Percentiles rank a stretch among this genome's conserved stretches.
These are phyloP conservation scores for Ustilago crameri DNA, from an alignment of 1,284 basidiomycete species.

Conservation along the genomic window DNA sequence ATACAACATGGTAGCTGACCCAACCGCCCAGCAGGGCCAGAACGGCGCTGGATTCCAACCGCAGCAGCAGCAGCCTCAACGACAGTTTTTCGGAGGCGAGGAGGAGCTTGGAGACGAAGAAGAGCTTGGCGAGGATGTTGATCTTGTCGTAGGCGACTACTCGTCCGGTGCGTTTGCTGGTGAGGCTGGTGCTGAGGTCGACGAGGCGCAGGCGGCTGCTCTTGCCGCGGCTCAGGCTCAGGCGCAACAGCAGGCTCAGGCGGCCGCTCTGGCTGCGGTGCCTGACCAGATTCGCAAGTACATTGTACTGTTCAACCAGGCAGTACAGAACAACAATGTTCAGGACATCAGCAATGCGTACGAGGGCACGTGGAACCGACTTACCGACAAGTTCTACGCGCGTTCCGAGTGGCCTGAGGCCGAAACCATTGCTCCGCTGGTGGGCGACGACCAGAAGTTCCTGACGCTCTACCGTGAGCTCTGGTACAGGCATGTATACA, in stretches of 20 bases:
- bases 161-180: slow-evolving; percentile 19
- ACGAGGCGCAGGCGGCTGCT: slow-evolving; percentile 50
- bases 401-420: slow-evolving; percentile 97
- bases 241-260: slow-evolving; percentile 57
- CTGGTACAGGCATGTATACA: slow-evolving; percentile 92
- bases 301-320: slow-evolving; percentile 65
- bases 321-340: slow-evolving; percentile 62
- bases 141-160: slow-evolving; percentile 53
- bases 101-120: slow-evolving; percentile 54
- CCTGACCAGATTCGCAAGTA: slow-evolving; percentile 67
- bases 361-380: slow-evolving; percentile 94
- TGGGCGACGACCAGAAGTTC: slow-evolving; percentile 74
- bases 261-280: slow-evolving; percentile 61
- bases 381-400: slow-evolving; percentile 93
- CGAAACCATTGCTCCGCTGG: slow-evolving; percentile 90
- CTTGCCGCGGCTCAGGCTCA: slow-evolving; percentile 58
- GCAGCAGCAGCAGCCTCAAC: slow-evolving; percentile 50
- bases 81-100: slow-evolving; percentile 52
- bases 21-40: slow-evolving; percentile 35
- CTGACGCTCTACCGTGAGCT: slow-evolving; percentile 95
- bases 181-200: slow-evolving; percentile 38
- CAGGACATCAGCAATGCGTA: slow-evolving; percentile 87
- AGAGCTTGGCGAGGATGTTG: slow-evolving; percentile 56
- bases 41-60: slow-evolving; percentile 41
- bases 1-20: slow-evolving; percentile 35